A percentile compares a stretch with the other conserved stretches of the same genome.
Evolutionary conservation across 108 stramenopile species (phyloP).

Genomic region (Conticribra guillardii): DNA sequence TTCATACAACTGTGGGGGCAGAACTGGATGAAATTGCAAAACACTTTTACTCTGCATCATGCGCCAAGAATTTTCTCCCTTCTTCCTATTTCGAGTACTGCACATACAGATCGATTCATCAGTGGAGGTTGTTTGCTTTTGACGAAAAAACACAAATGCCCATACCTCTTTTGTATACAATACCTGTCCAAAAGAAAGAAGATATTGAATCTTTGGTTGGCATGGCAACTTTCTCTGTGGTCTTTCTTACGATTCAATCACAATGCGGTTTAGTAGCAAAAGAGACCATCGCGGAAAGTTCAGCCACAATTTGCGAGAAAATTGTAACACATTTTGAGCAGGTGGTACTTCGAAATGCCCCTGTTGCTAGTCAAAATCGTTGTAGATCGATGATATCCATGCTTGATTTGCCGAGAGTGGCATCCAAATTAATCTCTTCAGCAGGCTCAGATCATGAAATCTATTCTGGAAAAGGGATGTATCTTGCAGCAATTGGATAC

Average conservation of each 20-base stretch:
- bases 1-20: constrained; percentile 30
- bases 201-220: constrained; percentile 28
- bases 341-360: constrained; percentile 21
- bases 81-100: constrained; percentile 48
- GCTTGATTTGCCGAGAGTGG: constrained; percentile 35
- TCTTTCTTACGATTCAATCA: constrained; percentile 9
- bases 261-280: neutral
- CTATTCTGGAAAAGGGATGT: neutral
- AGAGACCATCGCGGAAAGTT: neutral
- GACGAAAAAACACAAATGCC: constrained; percentile 4
- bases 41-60: neutral
- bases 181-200: neutral
- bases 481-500: constrained; percentile 23
- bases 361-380: constrained; percentile 25
- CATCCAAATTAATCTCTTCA: constrained; percentile 34
- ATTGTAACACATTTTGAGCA: constrained; percentile 24
- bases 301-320: neutral
- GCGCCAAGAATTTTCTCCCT: constrained; percentile 1
- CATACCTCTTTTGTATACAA: constrained; percentile 12
- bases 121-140: constrained; percentile 24
- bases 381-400: constrained; percentile 30
- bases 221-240: constrained; percentile 23
- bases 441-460: neutral
- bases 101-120: constrained; percentile 32
- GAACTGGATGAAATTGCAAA: constrained; percentile 26